Base-by-base conservation (phyloP, 139 green algal species). In the Closterium sp. region DNA sequence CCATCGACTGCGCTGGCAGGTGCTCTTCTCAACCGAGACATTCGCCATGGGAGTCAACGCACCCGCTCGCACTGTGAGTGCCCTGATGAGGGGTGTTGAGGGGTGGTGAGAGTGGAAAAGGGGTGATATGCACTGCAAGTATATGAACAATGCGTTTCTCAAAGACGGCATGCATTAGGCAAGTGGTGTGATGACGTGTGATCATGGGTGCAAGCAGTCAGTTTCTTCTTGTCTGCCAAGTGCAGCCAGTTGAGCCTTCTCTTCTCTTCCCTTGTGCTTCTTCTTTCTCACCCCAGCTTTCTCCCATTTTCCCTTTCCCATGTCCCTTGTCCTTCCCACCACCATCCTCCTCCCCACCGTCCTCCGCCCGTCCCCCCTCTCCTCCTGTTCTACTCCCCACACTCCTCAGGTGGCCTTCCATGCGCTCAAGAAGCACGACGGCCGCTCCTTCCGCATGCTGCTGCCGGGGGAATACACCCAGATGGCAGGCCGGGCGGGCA, bases 11-110 rank as follows among this genome's bases (percentile, higher is more conserved):
- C 31, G 25, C 28, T 84, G 28, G n/a, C 91, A 96, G 93, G 95
- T 98, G 33, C 96, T 99, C 32, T 99, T 98, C 94, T 97, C 95
- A 93, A 98, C 97, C 0, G 98, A 99, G 95, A 99, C 98, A 23
- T 99, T 99, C 96, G 98, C 98, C 34, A 99, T 99, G 98, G 98
- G 98, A 9, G 98, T 99, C 34, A 99, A 99, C 90, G 98, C 98
- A 0, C 98, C 98, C 30, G 97, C 98, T 0, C 95, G 97, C 90
- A 97, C 96, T 0, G 97, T 99, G n/a, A 94, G 89, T 91, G 33
- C 8, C 12, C 12, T 32, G 38, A 66, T 66, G 38, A 66, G 38
- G 38, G 38, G 38, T 66, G 38, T 1, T 9, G 38, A 66, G 38
- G 19, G 38, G 38, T 66, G 38, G 19, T 12, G 38, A 66, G 4